These are phyloP conservation scores for Globisporangium ultimum DNA, from an alignment of 352 stramenopile species.

Conservation along the genomic window DNA sequence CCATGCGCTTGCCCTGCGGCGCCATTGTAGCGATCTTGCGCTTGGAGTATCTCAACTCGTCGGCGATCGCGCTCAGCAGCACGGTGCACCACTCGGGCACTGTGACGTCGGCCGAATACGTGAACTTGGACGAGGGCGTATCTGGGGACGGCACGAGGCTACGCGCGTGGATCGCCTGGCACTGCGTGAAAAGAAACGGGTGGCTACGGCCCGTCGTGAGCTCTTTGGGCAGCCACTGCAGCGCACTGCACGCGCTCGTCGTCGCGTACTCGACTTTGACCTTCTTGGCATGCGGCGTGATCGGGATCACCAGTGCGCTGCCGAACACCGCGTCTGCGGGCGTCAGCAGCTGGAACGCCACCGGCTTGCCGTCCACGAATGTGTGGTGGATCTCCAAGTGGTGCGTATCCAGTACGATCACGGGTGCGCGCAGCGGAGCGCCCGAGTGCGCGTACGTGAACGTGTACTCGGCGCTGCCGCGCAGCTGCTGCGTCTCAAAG, in stretches of 20 bases:
- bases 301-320: not conserved
- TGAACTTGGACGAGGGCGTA: conserved; percentile 91
- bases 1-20: not conserved
- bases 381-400: conserved; percentile 56
- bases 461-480: conserved; percentile 83
- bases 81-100: conserved; percentile 90
- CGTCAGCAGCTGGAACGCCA: conserved; percentile 28
- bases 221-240: conserved; percentile 89
- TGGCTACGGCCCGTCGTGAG: conserved; percentile 92
- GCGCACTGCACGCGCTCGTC: conserved; percentile 24
- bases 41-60: conserved; percentile 50
- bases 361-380: conserved; percentile 25
- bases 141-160: conserved; percentile 94
- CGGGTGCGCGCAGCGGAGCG: conserved; percentile 4
- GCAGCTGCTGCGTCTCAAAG: conserved; percentile 69
- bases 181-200: conserved; percentile 94
- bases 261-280: not conserved
- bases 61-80: conserved; percentile 86
- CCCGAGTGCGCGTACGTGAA: conserved; percentile 36
- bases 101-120: conserved; percentile 88
- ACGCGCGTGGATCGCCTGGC: conserved; percentile 93
- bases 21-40: conserved; percentile 33
- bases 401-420: conserved; percentile 83
- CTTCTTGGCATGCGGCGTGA: not conserved
- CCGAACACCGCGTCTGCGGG: not conserved